Evolutionary conservation across 257 asterid species (phyloP).

Genomic region (Perilla frutescens): DNA sequence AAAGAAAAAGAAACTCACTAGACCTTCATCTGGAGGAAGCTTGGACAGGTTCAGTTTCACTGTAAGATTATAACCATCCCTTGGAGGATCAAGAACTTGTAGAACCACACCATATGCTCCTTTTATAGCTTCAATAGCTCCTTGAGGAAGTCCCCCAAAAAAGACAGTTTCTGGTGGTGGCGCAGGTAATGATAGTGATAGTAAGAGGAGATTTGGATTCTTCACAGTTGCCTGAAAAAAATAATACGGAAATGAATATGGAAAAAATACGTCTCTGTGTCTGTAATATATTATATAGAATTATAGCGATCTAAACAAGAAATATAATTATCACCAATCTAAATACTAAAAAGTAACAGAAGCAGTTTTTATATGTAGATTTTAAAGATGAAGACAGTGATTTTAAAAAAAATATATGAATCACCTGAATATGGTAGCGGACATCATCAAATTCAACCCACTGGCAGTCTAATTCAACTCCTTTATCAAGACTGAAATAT

Average conservation of each 20-base stretch:
- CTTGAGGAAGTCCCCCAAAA: slow-evolving; percentile 88
- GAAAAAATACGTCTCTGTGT: not conserved
- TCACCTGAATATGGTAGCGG: slow-evolving; percentile 94
- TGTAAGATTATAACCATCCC: slow-evolving; percentile 95
- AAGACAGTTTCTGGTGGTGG: slow-evolving; percentile 91
- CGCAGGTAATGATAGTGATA: slow-evolving; percentile 79
- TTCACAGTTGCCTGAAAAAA: slow-evolving; percentile 73
- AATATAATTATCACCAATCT: slow-evolving; percentile 7
- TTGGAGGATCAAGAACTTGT: slow-evolving; percentile 98
- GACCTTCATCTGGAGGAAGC: slow-evolving; percentile 98
- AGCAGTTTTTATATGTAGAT: not conserved
- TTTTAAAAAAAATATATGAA: slow-evolving; percentile 12
- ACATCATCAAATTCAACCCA: slow-evolving; percentile 95
- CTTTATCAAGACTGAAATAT: slow-evolving; percentile 83
- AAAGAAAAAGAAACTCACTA: slow-evolving; percentile 56
- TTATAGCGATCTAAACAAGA: slow-evolving; percentile 22
- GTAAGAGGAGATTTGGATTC: slow-evolving; percentile 74
- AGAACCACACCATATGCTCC: slow-evolving; percentile 78
- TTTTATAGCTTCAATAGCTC: slow-evolving; percentile 93
- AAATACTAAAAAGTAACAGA: not conserved
- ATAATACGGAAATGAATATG: slow-evolving; percentile 11
- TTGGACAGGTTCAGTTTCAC: slow-evolving; percentile 88
- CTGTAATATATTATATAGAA: not conserved
- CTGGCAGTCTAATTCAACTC: slow-evolving; percentile 87
- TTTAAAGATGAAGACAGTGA: not conserved